phyloP scores from a whole-genome alignment of 164 flowering plant species.

The Magnolia changhungtana region DNA sequence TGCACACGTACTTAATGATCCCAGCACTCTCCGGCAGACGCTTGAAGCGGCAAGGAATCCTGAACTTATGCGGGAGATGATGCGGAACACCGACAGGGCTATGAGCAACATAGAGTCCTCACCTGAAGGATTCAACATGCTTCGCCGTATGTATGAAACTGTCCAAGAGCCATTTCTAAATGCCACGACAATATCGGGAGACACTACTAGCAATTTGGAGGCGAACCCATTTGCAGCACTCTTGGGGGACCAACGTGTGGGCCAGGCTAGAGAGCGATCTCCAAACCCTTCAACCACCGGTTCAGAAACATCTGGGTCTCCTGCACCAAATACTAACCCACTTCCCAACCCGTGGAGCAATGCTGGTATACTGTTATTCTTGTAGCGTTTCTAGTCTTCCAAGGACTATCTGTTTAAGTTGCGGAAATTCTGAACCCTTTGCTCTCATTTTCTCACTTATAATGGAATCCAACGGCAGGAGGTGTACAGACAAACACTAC shows the following conservation, averaged over 20 bases:
- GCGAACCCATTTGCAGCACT: conserved; percentile 85
- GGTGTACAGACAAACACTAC: conserved; percentile 61
- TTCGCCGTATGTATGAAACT: conserved; percentile 97
- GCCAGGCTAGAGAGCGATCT: conserved; percentile 35
- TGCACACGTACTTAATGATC: conserved; percentile 85
- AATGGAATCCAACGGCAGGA: conserved; percentile 28
- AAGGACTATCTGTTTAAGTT: background rate
- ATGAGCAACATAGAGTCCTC: conserved; percentile 96
- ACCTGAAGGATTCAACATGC: conserved; percentile 96
- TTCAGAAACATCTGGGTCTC: conserved; percentile 45
- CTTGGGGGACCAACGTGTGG: conserved; percentile 56
- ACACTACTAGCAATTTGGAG: conserved; percentile 42
- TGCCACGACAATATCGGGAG: conserved; percentile 79
- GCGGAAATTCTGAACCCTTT: background rate
- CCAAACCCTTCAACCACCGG: conserved; percentile 44
- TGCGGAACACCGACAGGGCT: conserved; percentile 97
- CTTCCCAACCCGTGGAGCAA: conserved; percentile 85
- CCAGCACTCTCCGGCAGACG: conserved; percentile 80
- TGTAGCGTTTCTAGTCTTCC: background rate
- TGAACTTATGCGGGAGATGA: conserved; percentile 97
- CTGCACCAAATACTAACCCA: conserved; percentile 77
- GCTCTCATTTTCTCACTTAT: background rate
- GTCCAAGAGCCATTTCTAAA: conserved; percentile 92
- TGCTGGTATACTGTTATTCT: conserved; percentile 15
- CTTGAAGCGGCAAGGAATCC: conserved; percentile 92